A percentile compares a stretch with the other conserved stretches of the same genome.
Evolutionary conservation across 2,329 filamentous ascomycete species (phyloP).

Genomic region (Emericellopsis cladophorae): DNA sequence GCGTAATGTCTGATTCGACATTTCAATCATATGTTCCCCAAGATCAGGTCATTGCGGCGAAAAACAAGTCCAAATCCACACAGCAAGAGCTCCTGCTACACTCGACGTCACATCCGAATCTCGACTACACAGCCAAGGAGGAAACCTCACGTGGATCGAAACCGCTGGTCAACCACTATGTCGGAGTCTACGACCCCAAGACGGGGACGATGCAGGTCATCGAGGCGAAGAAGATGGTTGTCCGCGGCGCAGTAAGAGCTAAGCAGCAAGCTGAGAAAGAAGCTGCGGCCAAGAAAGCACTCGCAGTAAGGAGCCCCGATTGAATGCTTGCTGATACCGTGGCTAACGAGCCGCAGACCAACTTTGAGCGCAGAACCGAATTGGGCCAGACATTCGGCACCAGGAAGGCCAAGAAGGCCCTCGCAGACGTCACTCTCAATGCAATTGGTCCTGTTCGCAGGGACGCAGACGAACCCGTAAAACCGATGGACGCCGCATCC

Average conservation of each 20-base stretch:
- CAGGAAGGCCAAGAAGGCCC: slow-evolving; percentile 72
- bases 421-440: slow-evolving; percentile 56
- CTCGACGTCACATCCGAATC: slow-evolving; percentile 39
- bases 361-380: slow-evolving; percentile 50
- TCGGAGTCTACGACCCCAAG: slow-evolving; percentile 50
- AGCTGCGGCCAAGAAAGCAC: slow-evolving; percentile 9
- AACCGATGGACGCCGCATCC: slow-evolving; percentile 38
- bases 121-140: slow-evolving; percentile 49
- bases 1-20: slow-evolving; percentile 18
- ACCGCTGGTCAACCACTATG: slow-evolving; percentile 44
- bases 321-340: background rate
- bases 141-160: slow-evolving; percentile 16
- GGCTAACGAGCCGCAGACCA: slow-evolving; percentile 29
- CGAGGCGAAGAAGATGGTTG: slow-evolving; percentile 50
- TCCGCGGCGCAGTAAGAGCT: slow-evolving; percentile 43
- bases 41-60: slow-evolving; percentile 10
- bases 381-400: slow-evolving; percentile 73
- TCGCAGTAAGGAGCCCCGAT: slow-evolving; percentile 11
- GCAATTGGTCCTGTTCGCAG: slow-evolving; percentile 41
- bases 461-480: slow-evolving; percentile 25
- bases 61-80: slow-evolving; percentile 23
- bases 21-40: slow-evolving; percentile 37
- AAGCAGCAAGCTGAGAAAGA: slow-evolving; percentile 31
- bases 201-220: slow-evolving; percentile 48
- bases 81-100: slow-evolving; percentile 41